Conservation (phyloP, 2,329 filamentous ascomycete species). For the Tolypocladium inflatum region DNA sequence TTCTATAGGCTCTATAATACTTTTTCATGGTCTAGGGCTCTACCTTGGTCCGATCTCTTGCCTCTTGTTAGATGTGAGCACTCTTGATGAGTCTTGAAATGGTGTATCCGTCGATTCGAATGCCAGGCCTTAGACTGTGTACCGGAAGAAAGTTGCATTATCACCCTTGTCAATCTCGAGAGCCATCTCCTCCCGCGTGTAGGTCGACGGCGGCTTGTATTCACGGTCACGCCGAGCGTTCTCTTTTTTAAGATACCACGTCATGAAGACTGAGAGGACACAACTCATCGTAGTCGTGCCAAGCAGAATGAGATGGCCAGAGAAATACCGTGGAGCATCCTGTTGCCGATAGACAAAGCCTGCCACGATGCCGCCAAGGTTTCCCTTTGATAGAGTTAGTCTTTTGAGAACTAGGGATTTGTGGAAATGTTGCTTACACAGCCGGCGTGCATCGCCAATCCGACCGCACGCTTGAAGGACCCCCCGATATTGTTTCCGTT, state of each 20-base stretch:
- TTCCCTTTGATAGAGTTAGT: background rate
- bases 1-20: background rate
- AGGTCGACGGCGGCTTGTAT: background rate
- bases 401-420: background rate
- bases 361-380: background rate
- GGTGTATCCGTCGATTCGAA: background rate
- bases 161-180: background rate
- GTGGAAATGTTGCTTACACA: background rate
- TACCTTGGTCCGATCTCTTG: background rate
- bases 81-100: background rate
- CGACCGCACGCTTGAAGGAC: slow-evolving; percentile 36
- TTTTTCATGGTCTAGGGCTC: background rate
- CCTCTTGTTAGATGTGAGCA: no score
- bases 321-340: background rate
- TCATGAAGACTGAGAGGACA: background rate
- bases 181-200: background rate
- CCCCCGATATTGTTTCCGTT: slow-evolving; percentile 41
- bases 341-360: background rate
- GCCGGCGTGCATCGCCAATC: slow-evolving; percentile 29
- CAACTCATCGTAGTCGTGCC: background rate
- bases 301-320: background rate
- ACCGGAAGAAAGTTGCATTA: background rate
- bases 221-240: background rate
- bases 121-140: background rate
- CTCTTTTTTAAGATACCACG: background rate